phyloP scores from a whole-genome alignment of 768 basidiomycete species.

The Asterophora parasitica region DNA sequence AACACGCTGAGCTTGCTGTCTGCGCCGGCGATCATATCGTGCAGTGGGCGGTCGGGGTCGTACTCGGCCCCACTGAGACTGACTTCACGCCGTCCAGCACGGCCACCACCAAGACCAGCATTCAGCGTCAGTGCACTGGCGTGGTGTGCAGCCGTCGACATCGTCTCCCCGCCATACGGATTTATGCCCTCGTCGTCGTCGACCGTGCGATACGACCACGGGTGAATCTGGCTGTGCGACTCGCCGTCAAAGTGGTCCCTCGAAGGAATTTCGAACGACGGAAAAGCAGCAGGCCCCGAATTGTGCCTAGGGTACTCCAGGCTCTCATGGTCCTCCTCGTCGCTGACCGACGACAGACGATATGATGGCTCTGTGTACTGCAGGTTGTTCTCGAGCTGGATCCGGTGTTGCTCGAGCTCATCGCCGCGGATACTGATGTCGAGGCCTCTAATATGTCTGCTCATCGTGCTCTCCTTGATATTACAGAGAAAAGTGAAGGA shows the following conservation, averaged over 20 bases:
- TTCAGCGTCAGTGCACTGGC: slow-evolving; percentile 83
- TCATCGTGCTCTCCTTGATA: slow-evolving; percentile 28
- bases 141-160: slow-evolving; percentile 87
- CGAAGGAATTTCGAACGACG: slow-evolving; percentile 57
- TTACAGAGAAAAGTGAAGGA: slow-evolving; percentile 18
- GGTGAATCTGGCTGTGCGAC: slow-evolving; percentile 41
- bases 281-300: slow-evolving; percentile 50
- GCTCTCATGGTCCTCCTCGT: slow-evolving; percentile 41
- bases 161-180: slow-evolving; percentile 62
- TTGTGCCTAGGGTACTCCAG: slow-evolving; percentile 73
- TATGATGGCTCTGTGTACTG: slow-evolving; percentile 70
- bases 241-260: slow-evolving; percentile 54
- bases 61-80: slow-evolving; percentile 77
- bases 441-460: slow-evolving; percentile 30
- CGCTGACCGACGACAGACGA: slow-evolving; percentile 53
- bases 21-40: slow-evolving; percentile 64
- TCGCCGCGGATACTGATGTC: slow-evolving; percentile 59
- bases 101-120: slow-evolving; percentile 69
- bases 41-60: slow-evolving; percentile 77
- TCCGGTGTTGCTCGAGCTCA: slow-evolving; percentile 70
- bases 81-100: slow-evolving; percentile 43
- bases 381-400: slow-evolving; percentile 75
- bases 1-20: slow-evolving; percentile 53
- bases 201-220: slow-evolving; percentile 46
- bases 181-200: slow-evolving; percentile 51